A percentile compares a stretch with the other conserved stretches of the same genome.
Conservation (phyloP, 1,139 yeast species). For the Taiozyma onychis region DNA sequence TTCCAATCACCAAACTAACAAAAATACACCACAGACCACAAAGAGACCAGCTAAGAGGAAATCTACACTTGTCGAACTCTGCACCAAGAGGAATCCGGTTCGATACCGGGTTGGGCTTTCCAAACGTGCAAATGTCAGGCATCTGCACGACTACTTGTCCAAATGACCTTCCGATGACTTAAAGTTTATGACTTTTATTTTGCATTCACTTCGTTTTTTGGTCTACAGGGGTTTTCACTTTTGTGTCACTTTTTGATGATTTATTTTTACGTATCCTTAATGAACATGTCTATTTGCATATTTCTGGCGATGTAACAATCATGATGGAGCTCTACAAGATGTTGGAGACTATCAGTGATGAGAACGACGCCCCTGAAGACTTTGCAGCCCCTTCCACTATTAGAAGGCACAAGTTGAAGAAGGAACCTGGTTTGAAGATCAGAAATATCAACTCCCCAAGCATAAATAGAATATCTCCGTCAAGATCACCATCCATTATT, state of each 20-base stretch:
- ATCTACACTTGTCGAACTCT: slow-evolving; percentile 6
- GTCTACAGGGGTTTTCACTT: not conserved
- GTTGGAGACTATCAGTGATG: not conserved
- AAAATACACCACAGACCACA: not conserved
- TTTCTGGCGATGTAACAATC: not conserved
- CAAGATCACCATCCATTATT: not conserved
- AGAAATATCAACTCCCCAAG: not conserved
- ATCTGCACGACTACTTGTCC: slow-evolving; percentile 10
- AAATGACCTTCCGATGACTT: not conserved
- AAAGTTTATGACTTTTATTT: not conserved
- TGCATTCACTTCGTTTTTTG: too few relatives aligned
- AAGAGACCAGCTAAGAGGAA: slow-evolving; percentile 1
- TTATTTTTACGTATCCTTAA: not conserved
- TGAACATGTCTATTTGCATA: not conserved
- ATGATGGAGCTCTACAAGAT: not conserved
- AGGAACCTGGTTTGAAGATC: not conserved
- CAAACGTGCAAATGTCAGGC: slow-evolving; percentile 7
- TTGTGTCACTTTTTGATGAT: not conserved
- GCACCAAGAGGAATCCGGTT: slow-evolving; percentile 3
- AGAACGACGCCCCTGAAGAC: not conserved
- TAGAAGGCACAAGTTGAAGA: not conserved
- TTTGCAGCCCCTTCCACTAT: not conserved
- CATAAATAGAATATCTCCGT: not conserved
- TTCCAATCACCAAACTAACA: not conserved
- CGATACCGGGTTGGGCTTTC: slow-evolving; percentile 13